Base-by-base conservation (phyloP, 495 filamentous ascomycete species). In the Friedmanniomyces simplex region DNA sequence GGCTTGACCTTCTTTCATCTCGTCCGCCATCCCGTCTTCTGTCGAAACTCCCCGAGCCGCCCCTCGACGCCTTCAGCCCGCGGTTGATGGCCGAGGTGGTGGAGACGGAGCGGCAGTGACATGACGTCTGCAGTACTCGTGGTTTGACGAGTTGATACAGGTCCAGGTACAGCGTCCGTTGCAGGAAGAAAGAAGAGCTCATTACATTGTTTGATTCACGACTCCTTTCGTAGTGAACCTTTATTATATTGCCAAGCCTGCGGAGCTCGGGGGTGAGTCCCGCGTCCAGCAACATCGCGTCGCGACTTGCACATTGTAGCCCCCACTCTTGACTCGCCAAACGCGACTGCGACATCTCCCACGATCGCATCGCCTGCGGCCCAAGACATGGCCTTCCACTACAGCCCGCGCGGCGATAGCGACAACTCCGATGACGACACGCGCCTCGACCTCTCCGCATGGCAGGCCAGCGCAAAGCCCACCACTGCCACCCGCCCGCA, bases 21-120 rank as follows among this genome's bases (percentile, higher is more conserved):
- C 39, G 4, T 43, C 39, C 39, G 39, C 39, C 39, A 43, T 43
- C 39, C 14, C 14, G 39, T 43, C 39, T 16, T 16, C 39, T 13
- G 14, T 13, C 14, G 39, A 43, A 43, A 13, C 39, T 43, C 39
- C 14, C 13, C 39, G 39, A 43, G 14, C 18, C 39, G 39, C 39
- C 39, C 39, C 30, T 20, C 2, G 49, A 16, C 5, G 49, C 70
- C 52, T 73, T 72, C 47, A 79, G 73, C 5, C 78, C 79, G 20
- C 76, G 72, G 26, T 71, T 72, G 62, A 83, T 82, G 26, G 79
- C 77, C 13, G 76, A 77, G 47, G 73, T 79, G 50, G 79, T 69
- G n/a, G 79, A 82, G 30, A 76, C 76, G 55, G 46, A 16, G 50
- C 52, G 37, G 50, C 26, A 18, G 18, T 21, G 49, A 52, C 49